phyloP scores from a whole-genome alignment of 257 asterid species.

The Solanum peruvianum region DNA sequence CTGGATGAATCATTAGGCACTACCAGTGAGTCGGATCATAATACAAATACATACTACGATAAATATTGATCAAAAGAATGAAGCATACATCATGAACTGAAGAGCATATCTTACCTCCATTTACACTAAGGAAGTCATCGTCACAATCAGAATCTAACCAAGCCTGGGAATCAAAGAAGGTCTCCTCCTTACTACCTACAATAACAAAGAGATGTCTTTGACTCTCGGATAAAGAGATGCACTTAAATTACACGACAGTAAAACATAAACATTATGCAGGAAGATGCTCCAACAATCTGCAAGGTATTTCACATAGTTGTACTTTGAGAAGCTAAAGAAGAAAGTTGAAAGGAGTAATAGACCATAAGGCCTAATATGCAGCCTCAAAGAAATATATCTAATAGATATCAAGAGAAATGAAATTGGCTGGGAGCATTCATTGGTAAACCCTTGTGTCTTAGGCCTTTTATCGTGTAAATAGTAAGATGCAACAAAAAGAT shows the following conservation, averaged over 20 bases:
- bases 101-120: constrained; percentile 54
- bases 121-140: constrained; percentile 67
- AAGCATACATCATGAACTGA: neutral
- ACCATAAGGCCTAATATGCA: neutral
- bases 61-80: neutral
- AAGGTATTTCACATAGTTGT: neutral
- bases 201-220: neutral
- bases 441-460: neutral
- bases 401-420: neutral
- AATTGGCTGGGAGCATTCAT: neutral
- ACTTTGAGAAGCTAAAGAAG: neutral
- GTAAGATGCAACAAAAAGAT: neutral
- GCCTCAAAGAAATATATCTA: neutral
- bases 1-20: neutral
- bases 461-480: neutral
- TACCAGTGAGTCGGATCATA: neutral
- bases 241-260: neutral
- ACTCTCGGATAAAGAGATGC: neutral
- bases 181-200: constrained; percentile 63
- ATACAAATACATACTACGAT: neutral
- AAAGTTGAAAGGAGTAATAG: neutral
- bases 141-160: constrained; percentile 84
- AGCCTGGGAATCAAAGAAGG: constrained; percentile 63
- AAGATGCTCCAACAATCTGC: neutral
- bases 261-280: neutral